phyloP scores from a whole-genome alignment of 352 stramenopile genomes.

The Phytophthora tentaculata region DNA sequence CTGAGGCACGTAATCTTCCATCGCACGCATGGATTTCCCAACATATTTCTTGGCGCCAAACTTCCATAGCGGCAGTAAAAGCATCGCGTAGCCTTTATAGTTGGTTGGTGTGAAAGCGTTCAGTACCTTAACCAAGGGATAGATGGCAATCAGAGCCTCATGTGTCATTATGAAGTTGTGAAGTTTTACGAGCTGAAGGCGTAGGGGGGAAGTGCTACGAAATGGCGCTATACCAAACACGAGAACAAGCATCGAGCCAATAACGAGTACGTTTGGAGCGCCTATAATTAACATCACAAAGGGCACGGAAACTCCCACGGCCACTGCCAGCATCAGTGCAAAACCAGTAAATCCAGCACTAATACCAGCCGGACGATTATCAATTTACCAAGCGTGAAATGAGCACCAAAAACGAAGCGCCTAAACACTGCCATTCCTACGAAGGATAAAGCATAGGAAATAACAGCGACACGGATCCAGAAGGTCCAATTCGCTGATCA shows the following conservation, averaged over 20 bases:
- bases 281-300: background rate
- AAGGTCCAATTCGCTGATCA: slow-evolving; percentile 19
- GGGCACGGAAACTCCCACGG: slow-evolving; percentile 14
- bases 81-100: slow-evolving; percentile 9
- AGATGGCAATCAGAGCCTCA: background rate
- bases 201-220: background rate
- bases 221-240: slow-evolving; percentile 4
- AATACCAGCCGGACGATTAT: background rate
- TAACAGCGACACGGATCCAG: background rate
- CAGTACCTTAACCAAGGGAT: slow-evolving; percentile 8
- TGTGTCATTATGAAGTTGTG: background rate
- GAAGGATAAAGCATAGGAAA: background rate
- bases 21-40: background rate
- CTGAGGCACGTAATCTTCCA: slow-evolving; percentile 16
- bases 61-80: slow-evolving; percentile 16
- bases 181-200: too few species aligned
- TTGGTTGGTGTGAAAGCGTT: slow-evolving; percentile 2
- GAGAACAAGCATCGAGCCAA: slow-evolving; percentile 4
- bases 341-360: background rate
- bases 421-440: too few species aligned
- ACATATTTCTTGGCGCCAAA: slow-evolving; percentile 12
- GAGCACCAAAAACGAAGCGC: background rate
- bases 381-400: background rate
- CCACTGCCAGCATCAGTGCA: too few species aligned
- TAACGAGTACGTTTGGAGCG: background rate